Evolutionary conservation across 192 early-diverging fungal species (phyloP).

Genomic region (Podila epigama): DNA sequence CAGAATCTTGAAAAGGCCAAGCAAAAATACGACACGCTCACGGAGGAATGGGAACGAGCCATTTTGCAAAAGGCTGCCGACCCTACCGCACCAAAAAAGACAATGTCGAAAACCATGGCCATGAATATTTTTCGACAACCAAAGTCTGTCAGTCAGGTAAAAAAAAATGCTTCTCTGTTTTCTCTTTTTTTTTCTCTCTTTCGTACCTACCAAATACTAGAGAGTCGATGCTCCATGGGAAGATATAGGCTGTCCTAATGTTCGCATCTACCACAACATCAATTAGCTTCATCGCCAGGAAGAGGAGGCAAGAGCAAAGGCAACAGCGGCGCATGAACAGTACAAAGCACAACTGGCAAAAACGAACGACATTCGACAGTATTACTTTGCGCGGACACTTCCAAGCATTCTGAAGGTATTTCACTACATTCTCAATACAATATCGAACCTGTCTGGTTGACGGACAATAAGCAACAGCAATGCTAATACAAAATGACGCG

Average conservation of each 20-base stretch:
- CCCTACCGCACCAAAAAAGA: slow-evolving; percentile 50
- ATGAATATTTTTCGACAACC: slow-evolving; percentile 58
- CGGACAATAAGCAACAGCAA: neutral
- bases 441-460: slow-evolving; percentile 18
- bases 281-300: slow-evolving; percentile 76
- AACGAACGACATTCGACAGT: slow-evolving; percentile 78
- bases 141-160: slow-evolving; percentile 70
- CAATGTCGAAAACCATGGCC: slow-evolving; percentile 54
- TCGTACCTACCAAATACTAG: neutral
- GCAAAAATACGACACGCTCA: slow-evolving; percentile 78
- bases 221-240: neutral
- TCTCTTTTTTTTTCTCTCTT: neutral
- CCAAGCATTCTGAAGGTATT: slow-evolving; percentile 82
- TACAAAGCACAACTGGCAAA: slow-evolving; percentile 83
- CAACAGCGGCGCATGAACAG: slow-evolving; percentile 77
- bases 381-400: slow-evolving; percentile 82
- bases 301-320: slow-evolving; percentile 88
- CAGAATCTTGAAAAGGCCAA: slow-evolving; percentile 83
- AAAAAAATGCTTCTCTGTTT: neutral
- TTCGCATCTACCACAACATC: neutral
- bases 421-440: neutral
- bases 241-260: neutral
- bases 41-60: slow-evolving; percentile 88
- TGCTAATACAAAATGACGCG: neutral
- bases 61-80: slow-evolving; percentile 64